Conservation (phyloP, 2,329 filamentous ascomycete genomes). For the Verticillium isaacii region DNA sequence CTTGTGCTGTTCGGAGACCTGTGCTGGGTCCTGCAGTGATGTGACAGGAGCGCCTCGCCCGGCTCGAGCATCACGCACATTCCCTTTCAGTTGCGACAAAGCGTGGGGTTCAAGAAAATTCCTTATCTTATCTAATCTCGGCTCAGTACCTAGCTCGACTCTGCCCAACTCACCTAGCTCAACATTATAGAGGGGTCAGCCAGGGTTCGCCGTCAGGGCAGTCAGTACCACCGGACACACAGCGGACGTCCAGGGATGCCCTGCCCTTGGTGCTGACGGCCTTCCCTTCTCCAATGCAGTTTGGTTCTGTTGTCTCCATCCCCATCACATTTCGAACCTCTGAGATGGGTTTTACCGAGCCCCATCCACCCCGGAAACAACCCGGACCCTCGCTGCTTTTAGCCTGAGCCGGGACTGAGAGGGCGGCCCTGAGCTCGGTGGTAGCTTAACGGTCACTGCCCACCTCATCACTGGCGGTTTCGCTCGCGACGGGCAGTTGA, state of each 20-base stretch:
- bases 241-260: neutral
- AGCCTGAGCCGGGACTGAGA: no score
- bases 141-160: no score
- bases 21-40: conserved; percentile 1
- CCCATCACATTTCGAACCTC: neutral
- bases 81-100: neutral
- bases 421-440: no score
- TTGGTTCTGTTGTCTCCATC: neutral
- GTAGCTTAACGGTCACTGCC: no score
- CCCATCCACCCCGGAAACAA: neutral
- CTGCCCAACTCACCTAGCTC: no score
- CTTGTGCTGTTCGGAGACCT: conserved; percentile 3
- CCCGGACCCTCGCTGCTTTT: no score
- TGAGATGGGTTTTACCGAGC: neutral
- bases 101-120: conserved; percentile 11
- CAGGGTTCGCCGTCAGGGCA: neutral
- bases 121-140: conserved; percentile 8
- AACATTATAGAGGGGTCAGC: no score
- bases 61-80: neutral
- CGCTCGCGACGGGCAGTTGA: no score
- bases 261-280: neutral
- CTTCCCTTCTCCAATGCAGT: neutral
- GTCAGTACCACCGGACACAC: neutral
- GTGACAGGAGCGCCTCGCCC: neutral
- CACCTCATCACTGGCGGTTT: no score